Evolutionary conservation across 2,329 filamentous ascomycete species (phyloP).

Genomic region (Trichoderma aggressivum): DNA sequence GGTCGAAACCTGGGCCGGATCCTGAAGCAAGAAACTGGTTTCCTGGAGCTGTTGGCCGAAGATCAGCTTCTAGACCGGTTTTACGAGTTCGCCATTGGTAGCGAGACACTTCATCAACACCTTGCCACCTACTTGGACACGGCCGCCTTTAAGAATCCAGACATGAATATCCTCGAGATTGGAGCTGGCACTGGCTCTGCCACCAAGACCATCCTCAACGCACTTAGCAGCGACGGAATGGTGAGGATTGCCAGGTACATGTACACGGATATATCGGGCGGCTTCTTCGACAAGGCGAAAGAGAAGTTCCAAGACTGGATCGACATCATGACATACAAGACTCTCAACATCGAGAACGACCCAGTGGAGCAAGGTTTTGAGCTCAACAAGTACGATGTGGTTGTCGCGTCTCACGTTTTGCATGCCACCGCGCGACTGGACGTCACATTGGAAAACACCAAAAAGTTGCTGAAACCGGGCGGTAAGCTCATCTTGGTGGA

Average conservation of each 20-base stretch:
- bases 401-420: not conserved
- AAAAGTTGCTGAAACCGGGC: not conserved
- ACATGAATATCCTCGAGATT: not conserved
- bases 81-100: not conserved
- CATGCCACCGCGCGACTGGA: not conserved
- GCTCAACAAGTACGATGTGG: not conserved
- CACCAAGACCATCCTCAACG: not conserved
- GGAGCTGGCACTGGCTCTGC: not conserved
- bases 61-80: not conserved
- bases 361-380: not conserved
- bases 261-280: not conserved
- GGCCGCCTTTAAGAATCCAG: not conserved
- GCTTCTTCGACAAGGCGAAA: not conserved
- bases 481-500: not conserved
- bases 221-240: not conserved
- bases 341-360: not conserved
- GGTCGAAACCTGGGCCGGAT: not conserved
- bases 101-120: not conserved
- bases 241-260: not conserved
- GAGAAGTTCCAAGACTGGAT: not conserved
- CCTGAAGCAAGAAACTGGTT: not conserved
- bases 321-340: not conserved
- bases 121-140: not conserved
- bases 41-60: not conserved
- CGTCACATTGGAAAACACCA: not conserved